phyloP scores from a whole-genome alignment of 1,284 basidiomycete genomes.

The Singerocomus inundabilis region DNA sequence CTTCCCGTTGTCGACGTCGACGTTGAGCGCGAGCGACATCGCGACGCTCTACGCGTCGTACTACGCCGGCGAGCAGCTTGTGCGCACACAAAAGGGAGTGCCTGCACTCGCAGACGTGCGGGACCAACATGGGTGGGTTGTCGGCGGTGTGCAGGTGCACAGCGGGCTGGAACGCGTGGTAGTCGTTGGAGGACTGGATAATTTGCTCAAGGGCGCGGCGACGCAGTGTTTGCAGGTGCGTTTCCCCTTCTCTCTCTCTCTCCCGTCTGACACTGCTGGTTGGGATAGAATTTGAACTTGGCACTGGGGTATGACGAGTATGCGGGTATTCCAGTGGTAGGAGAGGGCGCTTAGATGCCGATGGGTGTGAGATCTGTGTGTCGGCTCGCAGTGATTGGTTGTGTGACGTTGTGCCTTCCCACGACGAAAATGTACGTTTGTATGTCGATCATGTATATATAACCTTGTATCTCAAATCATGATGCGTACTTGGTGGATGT shows the following conservation, averaged over 20 bases:
- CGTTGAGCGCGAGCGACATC: slow-evolving; percentile 71
- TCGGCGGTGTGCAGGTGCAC: slow-evolving; percentile 95
- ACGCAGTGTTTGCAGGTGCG: slow-evolving; percentile 94
- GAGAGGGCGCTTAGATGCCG: slow-evolving; percentile 6
- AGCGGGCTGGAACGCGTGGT: slow-evolving; percentile 87
- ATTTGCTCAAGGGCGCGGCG: slow-evolving; percentile 95
- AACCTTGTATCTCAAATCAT: not conserved
- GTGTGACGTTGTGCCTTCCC: not conserved
- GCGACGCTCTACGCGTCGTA: slow-evolving; percentile 73
- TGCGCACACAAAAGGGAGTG: slow-evolving; percentile 63
- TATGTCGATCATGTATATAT: slow-evolving; percentile 1
- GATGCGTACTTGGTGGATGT: not conserved
- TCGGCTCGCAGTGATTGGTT: not conserved
- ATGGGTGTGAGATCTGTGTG: not conserved
- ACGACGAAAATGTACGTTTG: not conserved
- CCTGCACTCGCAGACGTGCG: slow-evolving; percentile 80
- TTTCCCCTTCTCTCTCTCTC: not conserved
- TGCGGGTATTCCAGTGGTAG: slow-evolving; percentile 65
- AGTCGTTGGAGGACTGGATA: slow-evolving; percentile 92
- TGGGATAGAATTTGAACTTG: slow-evolving; percentile 94
- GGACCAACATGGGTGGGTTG: slow-evolving; percentile 83
- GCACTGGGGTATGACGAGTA: slow-evolving; percentile 92
- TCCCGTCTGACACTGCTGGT: not conserved
- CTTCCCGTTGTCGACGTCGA: slow-evolving; percentile 67
- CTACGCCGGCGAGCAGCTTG: slow-evolving; percentile 76